A percentile compares a stretch with the other conserved stretches of the same genome.
These are phyloP conservation scores for Cladorrhinum sp. DNA, from an alignment of 2,329 filamentous ascomycete species.

Conservation along the genomic window DNA sequence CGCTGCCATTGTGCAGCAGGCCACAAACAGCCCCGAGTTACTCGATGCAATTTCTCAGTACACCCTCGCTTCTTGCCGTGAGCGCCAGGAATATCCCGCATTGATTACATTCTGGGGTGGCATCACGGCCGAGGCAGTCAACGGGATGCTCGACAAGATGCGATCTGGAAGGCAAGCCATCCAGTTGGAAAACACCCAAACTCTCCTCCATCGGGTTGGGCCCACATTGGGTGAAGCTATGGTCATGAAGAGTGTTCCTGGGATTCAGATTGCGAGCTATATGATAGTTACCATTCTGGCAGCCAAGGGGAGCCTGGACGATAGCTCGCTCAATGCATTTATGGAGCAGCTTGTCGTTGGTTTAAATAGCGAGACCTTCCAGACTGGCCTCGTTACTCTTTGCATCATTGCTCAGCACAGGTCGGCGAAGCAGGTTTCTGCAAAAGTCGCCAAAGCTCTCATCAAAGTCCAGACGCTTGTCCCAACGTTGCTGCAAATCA, in stretches of 20 bases:
- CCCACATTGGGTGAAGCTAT: constrained; percentile 75
- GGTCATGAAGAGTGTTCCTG: constrained; percentile 69
- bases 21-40: constrained; percentile 73
- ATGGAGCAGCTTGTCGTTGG: constrained; percentile 84
- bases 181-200: constrained; percentile 77
- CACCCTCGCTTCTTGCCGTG: constrained; percentile 69
- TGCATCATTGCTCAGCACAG: constrained; percentile 79
- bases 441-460: constrained; percentile 65
- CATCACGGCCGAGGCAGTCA: constrained; percentile 79
- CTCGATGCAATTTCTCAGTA: constrained; percentile 75
- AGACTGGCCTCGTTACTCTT: constrained; percentile 73
- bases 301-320: constrained; percentile 74
- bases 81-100: constrained; percentile 70
- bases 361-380: constrained; percentile 70
- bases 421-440: constrained; percentile 65
- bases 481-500: constrained; percentile 58
- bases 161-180: constrained; percentile 73
- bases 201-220: constrained; percentile 64
- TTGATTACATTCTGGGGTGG: constrained; percentile 89
- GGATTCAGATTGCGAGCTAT: constrained; percentile 82
- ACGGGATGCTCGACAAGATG: constrained; percentile 73
- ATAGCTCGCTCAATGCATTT: constrained; percentile 75
- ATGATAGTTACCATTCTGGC: constrained; percentile 87
- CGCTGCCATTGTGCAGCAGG: constrained; percentile 78
- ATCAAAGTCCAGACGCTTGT: constrained; percentile 61